Evolutionary conservation across 441 rosid genomes (phyloP), one percentile per base, ranked within the genome.

Genomic region (Populus hybrid): DNA sequence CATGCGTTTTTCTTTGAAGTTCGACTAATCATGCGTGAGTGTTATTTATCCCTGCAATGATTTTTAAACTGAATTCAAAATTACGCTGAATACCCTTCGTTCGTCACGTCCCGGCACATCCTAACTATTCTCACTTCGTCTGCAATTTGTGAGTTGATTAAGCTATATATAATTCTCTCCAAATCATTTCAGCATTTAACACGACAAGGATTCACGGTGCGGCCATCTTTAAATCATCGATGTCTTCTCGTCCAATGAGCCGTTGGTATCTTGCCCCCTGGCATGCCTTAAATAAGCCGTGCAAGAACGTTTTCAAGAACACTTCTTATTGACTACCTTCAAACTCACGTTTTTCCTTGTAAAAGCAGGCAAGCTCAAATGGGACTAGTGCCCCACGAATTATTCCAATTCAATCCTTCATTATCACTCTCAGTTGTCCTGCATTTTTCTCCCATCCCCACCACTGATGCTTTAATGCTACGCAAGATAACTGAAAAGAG

Each of bases 301-400:
- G n/a, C 94, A 71, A 88, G 91, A 80, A 82, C 94, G n/a, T n/a
- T n/a, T 78, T 90, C 89, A 23, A 70, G 36, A 40, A 79, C 85
- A 67, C 83, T 87, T 73, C 75, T n/a, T 73, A 67, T 73, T 82
- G 5, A 30, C 75, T 11, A 80, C 61, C 76, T 76, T 78, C 67
- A n/a, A 67, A 21, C 72, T 85, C 87, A 67, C 73, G n/a, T n/a
- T 72, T 42, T 7, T 32, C 32, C 69, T 71, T 28, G 73, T 78
- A 14, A 79, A 12, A 46, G 16, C 70, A 28, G 83, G 78, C 73
- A 73, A 34, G 19, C 26, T 71, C 34, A n/a, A 84, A 79, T 1
- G 86, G 85, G n/a, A 86, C 86, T 53, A 88, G 19, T 67, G 91
- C n/a, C 93, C 82, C 84, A 18, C n/a, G 90, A 75, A 80, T 86